Base-by-base conservation (phyloP, 2,329 filamentous ascomycete genomes). In the Huntiella decipiens region DNA sequence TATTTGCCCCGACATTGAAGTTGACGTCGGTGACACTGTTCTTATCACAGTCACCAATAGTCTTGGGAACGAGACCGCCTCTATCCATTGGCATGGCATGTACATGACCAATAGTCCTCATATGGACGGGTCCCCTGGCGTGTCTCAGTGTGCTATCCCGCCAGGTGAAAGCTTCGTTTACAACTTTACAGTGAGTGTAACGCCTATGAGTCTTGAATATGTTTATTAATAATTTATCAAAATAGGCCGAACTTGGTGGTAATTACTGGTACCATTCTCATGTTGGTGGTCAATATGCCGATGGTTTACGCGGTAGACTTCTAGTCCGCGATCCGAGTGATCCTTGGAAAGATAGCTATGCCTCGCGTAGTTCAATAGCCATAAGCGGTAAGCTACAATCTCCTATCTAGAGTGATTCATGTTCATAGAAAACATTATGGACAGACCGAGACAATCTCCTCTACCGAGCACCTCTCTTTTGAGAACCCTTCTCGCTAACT, bases 1-100 rank as follows among this genome's bases (percentile, higher is more conserved):
- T 37, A 42, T 13, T 48, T 40, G 44, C 41, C 40, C 43, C 5
- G 38, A 45, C 28, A 39, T 47, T n/a, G 28, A 41, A 10, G 45
- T 31, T 19, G 11, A n/a, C 8, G 40, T 44, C 3, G 43, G 40
- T 33, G 71, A 74, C 51, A 65, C 59, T 22, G 48, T 74, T 40
- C 53, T 70, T 5, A 60, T 73, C 36, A 67, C 66, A 47, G 55
- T 71, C 13, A 57, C 58, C 51, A 74, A 74, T 56, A 55, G 59
- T 32, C 61, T 74, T 5, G 65, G 63, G n/a, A 71, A 73, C 53
- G 60, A 72, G 55, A 66, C 64, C 3, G 68, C 68, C 4, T 66
- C 67, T 38, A 50, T 72, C 1, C 68, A 66, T 56, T 79, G 72
- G 57, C 76, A 79, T 56, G 76, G 76, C 17, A 57, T 78, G 50